Percentiles rank a stretch among this genome's conserved stretches.
phyloP scores from a whole-genome alignment of 441 rosid species.

The Biscutella laevigata region DNA sequence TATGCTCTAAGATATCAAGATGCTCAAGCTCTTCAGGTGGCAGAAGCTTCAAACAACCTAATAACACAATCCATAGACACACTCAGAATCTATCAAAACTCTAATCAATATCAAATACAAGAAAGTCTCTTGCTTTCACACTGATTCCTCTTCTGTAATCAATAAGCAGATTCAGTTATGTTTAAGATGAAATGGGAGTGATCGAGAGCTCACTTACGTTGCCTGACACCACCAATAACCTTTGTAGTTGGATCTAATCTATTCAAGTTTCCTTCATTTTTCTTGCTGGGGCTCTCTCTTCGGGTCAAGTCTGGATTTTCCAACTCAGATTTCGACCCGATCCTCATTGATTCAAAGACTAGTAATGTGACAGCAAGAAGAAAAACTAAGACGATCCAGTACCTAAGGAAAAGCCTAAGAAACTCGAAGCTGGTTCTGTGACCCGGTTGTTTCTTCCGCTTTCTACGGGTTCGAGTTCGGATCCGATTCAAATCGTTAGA shows the following conservation, averaged over 20 bases:
- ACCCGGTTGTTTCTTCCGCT: constrained; percentile 60
- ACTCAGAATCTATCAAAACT: background rate
- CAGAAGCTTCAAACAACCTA: constrained; percentile 85
- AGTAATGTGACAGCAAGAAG: constrained; percentile 54
- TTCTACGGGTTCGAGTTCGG: constrained; percentile 60
- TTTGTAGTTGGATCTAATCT: constrained; percentile 24
- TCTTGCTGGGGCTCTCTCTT: constrained; percentile 13
- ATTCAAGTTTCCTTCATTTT: constrained; percentile 23
- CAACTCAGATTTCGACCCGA: constrained; percentile 35
- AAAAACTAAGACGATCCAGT: constrained; percentile 61
- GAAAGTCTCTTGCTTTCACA: too few species aligned
- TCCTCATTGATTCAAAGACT: constrained; percentile 58
- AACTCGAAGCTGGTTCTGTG: constrained; percentile 39
- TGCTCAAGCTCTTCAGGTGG: constrained; percentile 63
- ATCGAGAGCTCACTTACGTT: constrained; percentile 23
- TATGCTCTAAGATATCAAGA: constrained; percentile 45
- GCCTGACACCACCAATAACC: constrained; percentile 25
- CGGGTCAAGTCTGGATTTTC: constrained; percentile 11
- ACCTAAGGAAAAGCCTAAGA: constrained; percentile 43
- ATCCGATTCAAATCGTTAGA: constrained; percentile 53
- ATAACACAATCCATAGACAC: constrained; percentile 19
- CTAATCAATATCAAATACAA: too few species aligned
- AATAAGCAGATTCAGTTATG: too few species aligned
- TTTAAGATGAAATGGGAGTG: too few species aligned
- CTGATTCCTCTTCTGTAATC: too few species aligned